Evolutionary conservation across 2,329 filamentous ascomycete genomes (phyloP).

Genomic region (Fusarium camptoceras): DNA sequence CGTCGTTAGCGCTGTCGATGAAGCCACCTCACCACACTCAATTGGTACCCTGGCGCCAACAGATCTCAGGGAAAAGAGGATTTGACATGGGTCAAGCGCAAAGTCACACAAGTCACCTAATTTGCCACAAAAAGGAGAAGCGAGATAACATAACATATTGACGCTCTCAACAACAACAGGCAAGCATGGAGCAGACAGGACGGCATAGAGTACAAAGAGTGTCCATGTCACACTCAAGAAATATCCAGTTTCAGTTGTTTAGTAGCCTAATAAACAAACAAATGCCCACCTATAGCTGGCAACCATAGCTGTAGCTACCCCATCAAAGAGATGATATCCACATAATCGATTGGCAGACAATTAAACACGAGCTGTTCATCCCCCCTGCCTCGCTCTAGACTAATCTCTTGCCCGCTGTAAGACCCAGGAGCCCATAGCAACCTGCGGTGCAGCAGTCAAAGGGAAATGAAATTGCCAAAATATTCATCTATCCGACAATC

Average conservation of each 20-base stretch:
- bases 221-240: background rate
- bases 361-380: constrained; percentile 3
- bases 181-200: no score
- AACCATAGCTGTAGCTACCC: background rate
- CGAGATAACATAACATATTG: constrained; percentile 7
- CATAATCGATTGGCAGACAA: constrained; percentile 10
- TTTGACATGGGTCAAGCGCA: background rate
- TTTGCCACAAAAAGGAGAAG: constrained; percentile 12
- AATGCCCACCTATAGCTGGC: background rate
- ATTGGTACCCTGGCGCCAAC: background rate
- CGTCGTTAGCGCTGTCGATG: constrained; percentile 1
- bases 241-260: background rate
- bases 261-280: background rate
- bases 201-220: no score
- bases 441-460: background rate
- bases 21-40: background rate
- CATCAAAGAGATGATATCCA: constrained; percentile 3
- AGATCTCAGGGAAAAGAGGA: background rate
- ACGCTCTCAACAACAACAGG: background rate
- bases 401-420: constrained; percentile 11
- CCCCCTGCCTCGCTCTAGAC: background rate
- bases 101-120: constrained; percentile 4
- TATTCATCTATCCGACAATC: constrained; percentile 32
- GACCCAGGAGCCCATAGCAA: constrained; percentile 25
- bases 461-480: constrained; percentile 6